Base-by-base conservation (phyloP, 345 rosid species). In the Turritis glabra region DNA sequence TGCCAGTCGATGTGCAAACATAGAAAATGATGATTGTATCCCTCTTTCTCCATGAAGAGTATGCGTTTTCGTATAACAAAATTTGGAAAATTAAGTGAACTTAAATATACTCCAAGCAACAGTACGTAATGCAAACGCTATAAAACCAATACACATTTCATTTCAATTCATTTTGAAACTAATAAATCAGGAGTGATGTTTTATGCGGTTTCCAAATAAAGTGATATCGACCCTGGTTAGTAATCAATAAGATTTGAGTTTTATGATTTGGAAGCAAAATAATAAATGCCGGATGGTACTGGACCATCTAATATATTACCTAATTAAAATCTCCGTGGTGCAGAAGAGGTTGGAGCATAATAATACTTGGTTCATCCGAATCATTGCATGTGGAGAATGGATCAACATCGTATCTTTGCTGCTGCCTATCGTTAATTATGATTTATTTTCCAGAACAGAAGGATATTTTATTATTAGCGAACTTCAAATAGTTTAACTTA, bases 341-440 rank as follows among this genome's bases (percentile, higher is more conserved):
- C 65, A 69, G 11, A 61, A 33, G 64, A 60, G 5, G 69, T 60
- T 60, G 74, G 57, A 61, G 32, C 19, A 61, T 75, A 53, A 53
- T 64, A 65, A 8, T 35, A 46, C 61, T 43, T n/a, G 51, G 40
- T 76, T 44, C 18, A 62, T 18, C 54, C 23, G 11, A 69, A 76
- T 76, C 43, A 76, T 32, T 61, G 80, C 80, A 76, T 69, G 75
- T 76, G 80, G 80, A 61, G 12, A 18, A 76, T 54, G 11, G 62
- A 56, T 54, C 50, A 40, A 76, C 48, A 52, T 61, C 68, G 38
- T 59, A 61, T 76, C 56, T 52, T 60, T 60, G 18, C 48, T 40
- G 64, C 23, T 60, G 62, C 63, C 9, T 29, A 27, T 43, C 14
- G 4, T 64, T 53, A 18, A 15, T 53, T 43, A 73, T 30, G 46